Percentiles rank a stretch among this genome's conserved stretches.
phyloP scores from a whole-genome alignment of 2,329 filamentous ascomycete genomes.

The Ophioceras dolichostomum region DNA sequence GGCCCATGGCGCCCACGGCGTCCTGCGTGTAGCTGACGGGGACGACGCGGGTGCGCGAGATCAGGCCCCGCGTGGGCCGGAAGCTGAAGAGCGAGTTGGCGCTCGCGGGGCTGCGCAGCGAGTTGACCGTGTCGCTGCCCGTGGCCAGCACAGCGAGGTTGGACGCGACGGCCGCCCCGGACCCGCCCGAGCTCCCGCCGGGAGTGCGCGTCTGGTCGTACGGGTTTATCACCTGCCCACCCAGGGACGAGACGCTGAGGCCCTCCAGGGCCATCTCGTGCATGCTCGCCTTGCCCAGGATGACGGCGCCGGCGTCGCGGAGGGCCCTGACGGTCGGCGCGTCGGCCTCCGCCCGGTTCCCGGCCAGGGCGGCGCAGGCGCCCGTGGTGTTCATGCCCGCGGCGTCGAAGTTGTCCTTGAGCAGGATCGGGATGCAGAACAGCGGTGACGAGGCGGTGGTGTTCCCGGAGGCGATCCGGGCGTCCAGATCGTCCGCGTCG shows the following conservation, averaged over 20 bases:
- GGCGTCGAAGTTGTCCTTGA: constrained; percentile 55
- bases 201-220: constrained; percentile 55
- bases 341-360: constrained; percentile 30
- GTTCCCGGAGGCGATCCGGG: constrained; percentile 30
- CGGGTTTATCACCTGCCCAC: constrained; percentile 53
- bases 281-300: constrained; percentile 48
- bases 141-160: constrained; percentile 46
- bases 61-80: constrained; percentile 40
- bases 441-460: constrained; percentile 28
- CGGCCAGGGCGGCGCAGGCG: constrained; percentile 34
- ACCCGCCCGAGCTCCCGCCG: constrained; percentile 52
- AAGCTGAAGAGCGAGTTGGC: constrained; percentile 49
- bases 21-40: constrained; percentile 47
- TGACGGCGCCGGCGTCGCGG: constrained; percentile 37
- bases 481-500: constrained; percentile 37
- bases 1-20: constrained; percentile 39
- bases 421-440: constrained; percentile 47
- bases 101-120: constrained; percentile 46
- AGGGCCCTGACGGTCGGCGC: constrained; percentile 37
- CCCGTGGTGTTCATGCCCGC: constrained; percentile 44
- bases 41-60: constrained; percentile 37
- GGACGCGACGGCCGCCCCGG: constrained; percentile 42
- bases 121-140: constrained; percentile 51
- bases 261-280: constrained; percentile 55
- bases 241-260: constrained; percentile 46